Percentiles rank a stretch among this genome's conserved stretches.
phyloP scores from a whole-genome alignment of 257 asterid species.

The Jasminum sambac region DNA sequence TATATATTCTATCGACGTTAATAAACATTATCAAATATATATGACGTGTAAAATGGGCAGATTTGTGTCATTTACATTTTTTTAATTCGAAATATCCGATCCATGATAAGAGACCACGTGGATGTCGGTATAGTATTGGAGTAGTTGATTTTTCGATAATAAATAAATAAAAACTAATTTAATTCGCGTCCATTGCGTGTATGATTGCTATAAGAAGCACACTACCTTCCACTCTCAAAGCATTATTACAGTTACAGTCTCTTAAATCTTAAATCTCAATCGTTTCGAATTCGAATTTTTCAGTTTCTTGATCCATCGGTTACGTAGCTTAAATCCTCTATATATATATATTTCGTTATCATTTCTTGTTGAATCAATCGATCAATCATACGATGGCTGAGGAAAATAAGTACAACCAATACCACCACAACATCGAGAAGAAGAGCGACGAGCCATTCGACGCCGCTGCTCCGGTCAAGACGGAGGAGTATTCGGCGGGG shows the following conservation, averaged over 20 bases:
- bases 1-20: no score
- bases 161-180: slow-evolving; percentile 4
- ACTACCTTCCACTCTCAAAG: background rate
- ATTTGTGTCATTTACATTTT: slow-evolving; percentile 3
- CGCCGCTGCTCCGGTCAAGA: slow-evolving; percentile 23
- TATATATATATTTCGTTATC: background rate
- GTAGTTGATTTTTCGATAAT: slow-evolving; percentile 26
- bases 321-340: background rate
- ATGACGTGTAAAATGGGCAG: slow-evolving; percentile 8
- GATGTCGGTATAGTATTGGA: slow-evolving; percentile 29
- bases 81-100: background rate
- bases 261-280: background rate
- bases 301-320: background rate
- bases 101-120: slow-evolving; percentile 11
- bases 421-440: slow-evolving; percentile 21
- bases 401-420: slow-evolving; percentile 30
- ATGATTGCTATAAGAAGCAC: slow-evolving; percentile 41
- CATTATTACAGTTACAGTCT: slow-evolving; percentile 2
- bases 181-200: slow-evolving; percentile 57
- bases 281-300: background rate
- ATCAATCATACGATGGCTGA: slow-evolving; percentile 50
- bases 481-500: slow-evolving; percentile 25
- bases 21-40: background rate
- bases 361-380: background rate
- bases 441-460: slow-evolving; percentile 31